Conservation (phyloP, 495 filamentous ascomycete genomes). For the Halenospora varia region DNA sequence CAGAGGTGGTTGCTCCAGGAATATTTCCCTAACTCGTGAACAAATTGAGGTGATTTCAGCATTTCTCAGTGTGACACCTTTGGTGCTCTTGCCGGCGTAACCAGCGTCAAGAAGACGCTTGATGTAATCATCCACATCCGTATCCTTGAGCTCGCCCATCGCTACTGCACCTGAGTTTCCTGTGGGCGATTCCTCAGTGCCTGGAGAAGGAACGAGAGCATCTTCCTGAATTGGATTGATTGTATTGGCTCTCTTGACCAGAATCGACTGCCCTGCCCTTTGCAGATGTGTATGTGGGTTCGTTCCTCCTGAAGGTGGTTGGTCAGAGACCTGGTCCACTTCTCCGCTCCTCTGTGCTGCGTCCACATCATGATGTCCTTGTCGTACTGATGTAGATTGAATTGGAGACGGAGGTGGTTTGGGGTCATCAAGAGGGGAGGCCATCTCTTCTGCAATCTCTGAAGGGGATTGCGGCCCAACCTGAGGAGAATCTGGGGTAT, state of each 20-base stretch:
- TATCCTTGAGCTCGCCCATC: conserved; percentile 77
- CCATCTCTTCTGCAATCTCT: conserved; percentile 13
- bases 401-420: conserved; percentile 87
- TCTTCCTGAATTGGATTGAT: conserved; percentile 45
- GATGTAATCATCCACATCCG: conserved; percentile 97
- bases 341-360: conserved; percentile 82
- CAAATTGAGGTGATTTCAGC: conserved; percentile 95
- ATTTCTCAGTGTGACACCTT: conserved; percentile 95
- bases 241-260: conserved; percentile 69
- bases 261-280: conserved; percentile 70
- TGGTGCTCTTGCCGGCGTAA: conserved; percentile 95
- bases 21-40: conserved; percentile 76
- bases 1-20: conserved; percentile 87
- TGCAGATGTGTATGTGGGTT: conserved; percentile 41
- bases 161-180: conserved; percentile 45
- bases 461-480: not conserved
- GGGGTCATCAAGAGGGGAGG: conserved; percentile 31
- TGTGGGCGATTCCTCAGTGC: conserved; percentile 23
- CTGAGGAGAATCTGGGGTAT: conserved; percentile 3
- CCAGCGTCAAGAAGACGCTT: conserved; percentile 88
- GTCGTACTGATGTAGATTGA: conserved; percentile 71
- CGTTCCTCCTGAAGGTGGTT: conserved; percentile 64
- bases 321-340: conserved; percentile 94
- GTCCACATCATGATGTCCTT: conserved; percentile 71
- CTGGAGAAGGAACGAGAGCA: conserved; percentile 24